Percentiles rank a stretch among this genome's conserved stretches.
Conservation (phyloP, 2,329 filamentous ascomycete species). For the Torrubiella hemipterigena region DNA sequence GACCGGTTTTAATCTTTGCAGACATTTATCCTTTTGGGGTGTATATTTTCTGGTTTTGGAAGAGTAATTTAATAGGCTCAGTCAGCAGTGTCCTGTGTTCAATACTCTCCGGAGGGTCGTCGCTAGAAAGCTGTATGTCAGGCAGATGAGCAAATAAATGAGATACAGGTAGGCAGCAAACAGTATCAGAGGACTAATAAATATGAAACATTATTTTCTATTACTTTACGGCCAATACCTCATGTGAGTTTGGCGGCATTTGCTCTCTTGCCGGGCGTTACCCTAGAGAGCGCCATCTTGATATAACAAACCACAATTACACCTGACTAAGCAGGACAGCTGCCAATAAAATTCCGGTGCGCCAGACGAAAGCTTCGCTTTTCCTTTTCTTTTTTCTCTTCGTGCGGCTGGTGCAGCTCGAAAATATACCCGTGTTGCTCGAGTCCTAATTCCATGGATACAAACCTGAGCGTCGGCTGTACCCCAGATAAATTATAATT, state of each 20-base stretch:
- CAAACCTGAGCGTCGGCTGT: conserved; percentile 60
- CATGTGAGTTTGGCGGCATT: too few relatives aligned
- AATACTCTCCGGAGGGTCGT: too few relatives aligned
- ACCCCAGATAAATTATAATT: conserved; percentile 72
- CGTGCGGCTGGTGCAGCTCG: conserved; percentile 67
- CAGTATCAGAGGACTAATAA: too few relatives aligned
- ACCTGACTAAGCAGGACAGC: conserved; percentile 12
- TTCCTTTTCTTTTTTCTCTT: conserved; percentile 41
- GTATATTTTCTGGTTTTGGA: too few relatives aligned
- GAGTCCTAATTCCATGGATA: conserved; percentile 46
- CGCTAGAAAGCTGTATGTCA: too few relatives aligned
- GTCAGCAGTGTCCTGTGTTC: too few relatives aligned
- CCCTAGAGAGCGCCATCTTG: background rate
- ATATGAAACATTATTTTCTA: too few relatives aligned
- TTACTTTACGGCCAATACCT: too few relatives aligned
- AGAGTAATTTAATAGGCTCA: too few relatives aligned
- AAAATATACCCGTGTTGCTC: conserved; percentile 71
- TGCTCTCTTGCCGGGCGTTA: background rate
- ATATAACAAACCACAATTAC: background rate
- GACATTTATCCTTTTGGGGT: too few relatives aligned
- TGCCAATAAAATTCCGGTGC: conserved; percentile 13
- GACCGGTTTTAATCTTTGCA: too few relatives aligned
- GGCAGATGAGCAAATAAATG: conserved; percentile 1
- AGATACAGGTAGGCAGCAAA: background rate
- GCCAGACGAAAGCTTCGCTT: conserved; percentile 12